phyloP scores from a whole-genome alignment of 176 grass and related monocot genomes.

The Ampelocalamus luodianensis region DNA sequence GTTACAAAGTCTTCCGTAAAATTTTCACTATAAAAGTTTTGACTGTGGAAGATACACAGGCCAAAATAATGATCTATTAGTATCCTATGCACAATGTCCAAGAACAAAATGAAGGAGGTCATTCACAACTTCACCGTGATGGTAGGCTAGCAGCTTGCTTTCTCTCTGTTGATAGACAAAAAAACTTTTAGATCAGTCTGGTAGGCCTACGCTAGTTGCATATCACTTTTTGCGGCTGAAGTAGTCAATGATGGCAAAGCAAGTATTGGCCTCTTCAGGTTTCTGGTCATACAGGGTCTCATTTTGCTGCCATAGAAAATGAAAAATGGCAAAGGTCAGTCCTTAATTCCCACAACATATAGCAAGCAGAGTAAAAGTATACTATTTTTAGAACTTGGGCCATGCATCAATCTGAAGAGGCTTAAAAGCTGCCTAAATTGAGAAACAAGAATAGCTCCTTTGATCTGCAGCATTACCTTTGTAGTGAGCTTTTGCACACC shows the following conservation, averaged over 20 bases:
- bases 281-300: conserved; percentile 90
- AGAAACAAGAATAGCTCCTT: neutral
- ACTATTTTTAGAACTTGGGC: neutral
- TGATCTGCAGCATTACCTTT: conserved; percentile 46
- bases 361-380: neutral
- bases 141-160: neutral
- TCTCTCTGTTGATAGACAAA: conserved; percentile 3
- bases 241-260: conserved; percentile 46
- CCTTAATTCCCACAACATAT: neutral
- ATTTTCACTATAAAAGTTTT: neutral
- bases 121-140: neutral
- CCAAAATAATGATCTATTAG: neutral
- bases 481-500: conserved; percentile 80
- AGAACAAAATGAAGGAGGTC: neutral
- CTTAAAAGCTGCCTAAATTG: neutral
- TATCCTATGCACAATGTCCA: neutral
- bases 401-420: neutral
- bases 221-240: conserved; percentile 22
- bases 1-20: neutral
- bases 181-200: neutral
- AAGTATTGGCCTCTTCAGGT: conserved; percentile 77
- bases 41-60: neutral
- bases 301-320: conserved; percentile 58
- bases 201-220: neutral
- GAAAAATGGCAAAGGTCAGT: neutral